A percentile compares a stretch with the other conserved stretches of the same genome.
phyloP scores from a whole-genome alignment of 2,329 filamentous ascomycete genomes.

The Eurotiales sp. region DNA sequence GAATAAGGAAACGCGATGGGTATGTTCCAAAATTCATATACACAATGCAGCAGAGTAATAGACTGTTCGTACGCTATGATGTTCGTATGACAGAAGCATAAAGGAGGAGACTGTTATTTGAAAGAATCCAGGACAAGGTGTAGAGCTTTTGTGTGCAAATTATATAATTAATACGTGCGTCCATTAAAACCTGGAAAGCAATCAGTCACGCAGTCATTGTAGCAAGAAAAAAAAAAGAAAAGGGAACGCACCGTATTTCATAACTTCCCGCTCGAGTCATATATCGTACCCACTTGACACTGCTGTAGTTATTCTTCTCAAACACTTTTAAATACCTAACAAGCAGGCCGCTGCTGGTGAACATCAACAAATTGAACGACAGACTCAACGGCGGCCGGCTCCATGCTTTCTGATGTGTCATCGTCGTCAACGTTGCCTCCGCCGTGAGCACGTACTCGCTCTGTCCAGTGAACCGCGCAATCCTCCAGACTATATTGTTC shows the following conservation, averaged over 20 bases:
- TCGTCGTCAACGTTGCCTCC: constrained; percentile 87
- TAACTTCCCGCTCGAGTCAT: constrained; percentile 98
- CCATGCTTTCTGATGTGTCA: constrained; percentile 98
- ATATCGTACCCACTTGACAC: constrained; percentile 98
- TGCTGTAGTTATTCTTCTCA: constrained; percentile 98
- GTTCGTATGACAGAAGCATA: constrained; percentile 16
- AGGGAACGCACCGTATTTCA: constrained; percentile 69
- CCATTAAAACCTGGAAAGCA: constrained; percentile 1
- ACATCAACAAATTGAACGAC: constrained; percentile 94
- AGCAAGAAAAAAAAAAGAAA: neutral
- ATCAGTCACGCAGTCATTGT: neutral
- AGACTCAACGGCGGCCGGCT: constrained; percentile 86
- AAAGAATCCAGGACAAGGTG: too few species aligned
- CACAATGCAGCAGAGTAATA: constrained; percentile 2
- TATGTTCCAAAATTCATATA: neutral
- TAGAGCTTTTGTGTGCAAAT: neutral
- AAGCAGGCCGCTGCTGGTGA: constrained; percentile 87
- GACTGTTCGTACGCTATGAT: constrained; percentile 17
- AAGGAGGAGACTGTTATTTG: neutral
- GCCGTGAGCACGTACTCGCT: constrained; percentile 93
- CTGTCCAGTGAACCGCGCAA: constrained; percentile 96
- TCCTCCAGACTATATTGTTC: constrained; percentile 99
- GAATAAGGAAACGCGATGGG: neutral
- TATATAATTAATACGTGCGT: neutral
- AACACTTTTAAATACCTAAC: constrained; percentile 98